Evolutionary conservation across 352 stramenopile species (phyloP).

Genomic region (Phytophthora sp.): DNA sequence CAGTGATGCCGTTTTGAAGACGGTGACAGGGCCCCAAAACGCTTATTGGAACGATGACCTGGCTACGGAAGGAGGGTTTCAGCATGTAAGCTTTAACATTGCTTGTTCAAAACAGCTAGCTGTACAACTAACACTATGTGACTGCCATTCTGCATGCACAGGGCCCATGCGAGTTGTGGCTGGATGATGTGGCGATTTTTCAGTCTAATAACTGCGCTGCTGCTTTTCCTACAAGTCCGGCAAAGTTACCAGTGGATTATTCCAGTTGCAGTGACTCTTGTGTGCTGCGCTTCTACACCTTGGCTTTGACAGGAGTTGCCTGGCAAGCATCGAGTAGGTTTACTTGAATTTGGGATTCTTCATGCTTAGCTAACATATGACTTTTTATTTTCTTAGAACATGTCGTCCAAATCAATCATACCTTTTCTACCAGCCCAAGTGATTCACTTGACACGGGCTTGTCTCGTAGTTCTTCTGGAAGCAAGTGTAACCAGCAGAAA

Average conservation of each 20-base stretch:
- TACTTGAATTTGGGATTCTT: background rate
- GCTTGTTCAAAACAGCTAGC: too few species aligned
- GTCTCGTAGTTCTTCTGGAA: background rate
- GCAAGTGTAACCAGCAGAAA: background rate
- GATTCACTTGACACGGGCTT: too few species aligned
- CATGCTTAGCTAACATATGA: background rate
- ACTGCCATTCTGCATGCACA: background rate
- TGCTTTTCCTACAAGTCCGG: slow-evolving; percentile 34
- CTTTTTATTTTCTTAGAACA: slow-evolving; percentile 13
- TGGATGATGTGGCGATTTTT: slow-evolving; percentile 39
- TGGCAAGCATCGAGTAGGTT: slow-evolving; percentile 49
- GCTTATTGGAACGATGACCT: slow-evolving; percentile 31
- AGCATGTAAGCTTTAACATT: slow-evolving; percentile 21
- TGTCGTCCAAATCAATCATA: slow-evolving; percentile 10
- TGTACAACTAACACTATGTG: background rate
- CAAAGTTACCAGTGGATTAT: slow-evolving; percentile 50
- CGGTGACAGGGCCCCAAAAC: slow-evolving; percentile 6
- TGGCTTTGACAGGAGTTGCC: slow-evolving; percentile 34
- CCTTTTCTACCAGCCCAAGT: too few species aligned
- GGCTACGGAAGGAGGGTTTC: slow-evolving; percentile 24
- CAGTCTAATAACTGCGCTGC: slow-evolving; percentile 43
- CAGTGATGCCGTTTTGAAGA: too few species aligned
- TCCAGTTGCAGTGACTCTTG: slow-evolving; percentile 43
- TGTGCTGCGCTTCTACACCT: slow-evolving; percentile 53
- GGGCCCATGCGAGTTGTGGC: slow-evolving; percentile 56